Evolutionary conservation across 192 early-diverging fungal genomes (phyloP), one percentile per base, ranked within the genome.

Genomic region (Coemansia sp.): DNA sequence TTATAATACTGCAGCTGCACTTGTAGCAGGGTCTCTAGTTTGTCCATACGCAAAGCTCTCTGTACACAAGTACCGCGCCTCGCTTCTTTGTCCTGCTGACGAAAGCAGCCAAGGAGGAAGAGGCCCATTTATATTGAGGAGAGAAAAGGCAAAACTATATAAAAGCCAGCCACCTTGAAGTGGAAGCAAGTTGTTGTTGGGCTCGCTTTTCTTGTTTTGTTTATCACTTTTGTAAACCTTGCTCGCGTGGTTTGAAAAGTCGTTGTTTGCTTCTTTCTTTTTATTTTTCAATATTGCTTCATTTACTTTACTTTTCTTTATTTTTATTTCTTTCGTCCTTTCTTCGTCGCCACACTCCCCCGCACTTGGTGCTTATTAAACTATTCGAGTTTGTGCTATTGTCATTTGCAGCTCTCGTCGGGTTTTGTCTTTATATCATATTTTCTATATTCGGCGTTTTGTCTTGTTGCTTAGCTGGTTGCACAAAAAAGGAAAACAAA

Each of bases 301-400:
- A 40, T 15, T n/a, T 57, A n/a, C 34, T 34, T n/a, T 57, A n/a
- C 16, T 57, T 57, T 20, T 34, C 31, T 26, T 26, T 26, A 13
- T 15, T 25, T 10, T 20, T 53, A 13, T 57, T 33, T 57, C n/a
- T 52, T 23, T 57, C 8, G n/a, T n/a, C 15, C 25, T 16, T 34
- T 31, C 55, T 35, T 26, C 43, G n/a, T 28, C 51, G 23, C 53
- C 30, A 34, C 48, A 13, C 9, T 15, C 21, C 55, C 55, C 55
- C 55, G 55, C 55, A 57, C 55, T 56, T 56, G 7, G 28, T 57
- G 49, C 25, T 57, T 57, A 57, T 57, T 57, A 10, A 31, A 15
- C 31, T 57, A 13, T 9, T 43, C 18, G 48, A 51, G 25, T 20
- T 10, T 49, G 7, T 51, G 25, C 25, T 51, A 26, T 23, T 51